Conservation (phyloP, 331 rosid species). For the Malus hybrid region DNA sequence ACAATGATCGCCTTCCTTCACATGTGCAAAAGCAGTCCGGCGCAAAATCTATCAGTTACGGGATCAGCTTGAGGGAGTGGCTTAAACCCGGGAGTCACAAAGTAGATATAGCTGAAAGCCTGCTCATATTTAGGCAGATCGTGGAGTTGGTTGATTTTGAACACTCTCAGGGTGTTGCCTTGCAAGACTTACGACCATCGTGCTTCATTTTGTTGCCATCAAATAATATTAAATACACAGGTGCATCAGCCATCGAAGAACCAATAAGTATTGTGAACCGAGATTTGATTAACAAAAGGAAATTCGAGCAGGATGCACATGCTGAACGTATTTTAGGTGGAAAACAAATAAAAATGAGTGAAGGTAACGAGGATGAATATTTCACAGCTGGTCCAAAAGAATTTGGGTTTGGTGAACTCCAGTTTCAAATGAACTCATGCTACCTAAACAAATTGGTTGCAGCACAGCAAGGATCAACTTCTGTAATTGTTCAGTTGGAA, state of each 20-base stretch:
- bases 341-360: conserved; percentile 30
- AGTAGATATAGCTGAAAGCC: conserved; percentile 28
- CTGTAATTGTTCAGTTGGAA: conserved; percentile 32
- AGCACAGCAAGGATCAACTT: conserved; percentile 14
- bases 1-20: conserved; percentile 15
- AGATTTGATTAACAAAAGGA: conserved; percentile 33
- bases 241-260: conserved; percentile 25
- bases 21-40: conserved; percentile 9
- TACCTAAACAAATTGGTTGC: conserved; percentile 9
- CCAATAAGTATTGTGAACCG: conserved; percentile 1
- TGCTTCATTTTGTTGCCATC: conserved; percentile 40
- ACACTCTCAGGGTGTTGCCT: conserved; percentile 47
- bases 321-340: conserved; percentile 15
- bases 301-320: conserved; percentile 20
- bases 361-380: conserved; percentile 15
- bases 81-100: conserved; percentile 23
- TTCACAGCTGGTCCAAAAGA: conserved; percentile 4
- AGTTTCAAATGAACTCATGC: conserved; percentile 9
- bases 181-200: conserved; percentile 47
- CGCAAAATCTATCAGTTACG: conserved; percentile 15
- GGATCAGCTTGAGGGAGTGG: conserved; percentile 53
- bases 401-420: conserved; percentile 15
- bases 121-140: conserved; percentile 45
- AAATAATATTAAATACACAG: conserved; percentile 34
- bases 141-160: conserved; percentile 44